Conservation (phyloP, 2,329 filamentous ascomycete species). For the Aspergillus pseudoviridinutans region DNA sequence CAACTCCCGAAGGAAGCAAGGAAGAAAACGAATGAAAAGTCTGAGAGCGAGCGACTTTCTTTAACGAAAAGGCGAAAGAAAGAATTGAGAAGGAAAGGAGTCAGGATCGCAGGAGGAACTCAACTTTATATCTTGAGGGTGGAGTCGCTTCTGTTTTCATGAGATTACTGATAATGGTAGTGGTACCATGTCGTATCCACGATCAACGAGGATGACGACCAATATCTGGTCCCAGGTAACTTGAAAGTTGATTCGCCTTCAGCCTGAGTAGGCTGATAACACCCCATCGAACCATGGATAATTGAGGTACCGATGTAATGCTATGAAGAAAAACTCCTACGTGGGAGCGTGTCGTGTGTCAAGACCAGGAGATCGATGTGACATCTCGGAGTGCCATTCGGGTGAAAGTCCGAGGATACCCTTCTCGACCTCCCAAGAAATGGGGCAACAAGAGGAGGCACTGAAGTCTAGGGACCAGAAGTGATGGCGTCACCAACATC, state of each 20-base stretch:
- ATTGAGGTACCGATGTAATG: constrained; percentile 14
- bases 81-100: neutral
- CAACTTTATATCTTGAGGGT: constrained; percentile 24
- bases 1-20: constrained; percentile 3
- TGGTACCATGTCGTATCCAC: constrained; percentile 24
- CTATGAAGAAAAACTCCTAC: constrained; percentile 4
- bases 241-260: neutral
- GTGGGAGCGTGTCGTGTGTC: constrained; percentile 2
- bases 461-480: constrained; percentile 1
- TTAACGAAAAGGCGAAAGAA: constrained; percentile 12
- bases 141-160: constrained; percentile 11
- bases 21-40: constrained; percentile 20
- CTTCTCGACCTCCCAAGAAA: constrained; percentile 4
- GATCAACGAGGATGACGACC: constrained; percentile 10
- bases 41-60: constrained; percentile 16
- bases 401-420: constrained; percentile 9
- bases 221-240: constrained; percentile 4
- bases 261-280: constrained; percentile 14
- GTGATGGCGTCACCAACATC: constrained; percentile 14
- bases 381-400: constrained; percentile 27
- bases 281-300: constrained; percentile 18
- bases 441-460: neutral
- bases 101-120: constrained; percentile 5
- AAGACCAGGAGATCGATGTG: constrained; percentile 22
- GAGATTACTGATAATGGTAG: constrained; percentile 14